Evolutionary conservation across 1,284 basidiomycete species (phyloP).

Genomic region (Cutaneotrichosporon cyanovorans): DNA sequence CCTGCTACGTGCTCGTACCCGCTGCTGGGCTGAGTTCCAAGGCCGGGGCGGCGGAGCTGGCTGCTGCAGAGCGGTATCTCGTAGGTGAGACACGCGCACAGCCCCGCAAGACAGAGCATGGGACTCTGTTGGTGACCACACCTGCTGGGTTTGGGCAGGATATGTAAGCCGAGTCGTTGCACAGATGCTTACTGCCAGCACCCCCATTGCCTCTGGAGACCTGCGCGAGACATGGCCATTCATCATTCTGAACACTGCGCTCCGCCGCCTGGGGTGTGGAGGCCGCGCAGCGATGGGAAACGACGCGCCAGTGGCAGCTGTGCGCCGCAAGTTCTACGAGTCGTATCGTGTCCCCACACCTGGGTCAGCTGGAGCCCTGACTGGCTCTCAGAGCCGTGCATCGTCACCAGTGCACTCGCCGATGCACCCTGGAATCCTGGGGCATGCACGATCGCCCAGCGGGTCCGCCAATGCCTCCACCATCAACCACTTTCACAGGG

Average conservation of each 20-base stretch:
- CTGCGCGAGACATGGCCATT: slow-evolving; percentile 36
- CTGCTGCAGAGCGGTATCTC: slow-evolving; percentile 24
- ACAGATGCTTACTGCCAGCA: slow-evolving; percentile 13
- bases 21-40: slow-evolving; percentile 19
- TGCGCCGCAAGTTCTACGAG: slow-evolving; percentile 40
- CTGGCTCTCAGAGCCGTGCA: slow-evolving; percentile 3
- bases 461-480: background rate
- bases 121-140: slow-evolving; percentile 33
- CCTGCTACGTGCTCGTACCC: slow-evolving; percentile 34
- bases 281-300: slow-evolving; percentile 41
- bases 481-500: background rate
- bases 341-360: slow-evolving; percentile 33
- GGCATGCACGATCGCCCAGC: background rate
- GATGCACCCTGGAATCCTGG: background rate
- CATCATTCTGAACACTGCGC: slow-evolving; percentile 38
- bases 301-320: slow-evolving; percentile 29
- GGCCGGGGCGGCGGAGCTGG: slow-evolving; percentile 24
- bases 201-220: slow-evolving; percentile 35
- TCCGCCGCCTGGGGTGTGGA: slow-evolving; percentile 40
- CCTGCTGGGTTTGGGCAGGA: slow-evolving; percentile 38
- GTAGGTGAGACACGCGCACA: slow-evolving; percentile 25
- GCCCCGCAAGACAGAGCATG: slow-evolving; percentile 30
- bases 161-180: slow-evolving; percentile 22
- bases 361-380: background rate
- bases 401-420: slow-evolving; percentile 28